A percentile compares a stretch with the other conserved stretches of the same genome.
Evolutionary conservation across 1,139 yeast species (phyloP).

Genomic region (Candida gigantensis): DNA sequence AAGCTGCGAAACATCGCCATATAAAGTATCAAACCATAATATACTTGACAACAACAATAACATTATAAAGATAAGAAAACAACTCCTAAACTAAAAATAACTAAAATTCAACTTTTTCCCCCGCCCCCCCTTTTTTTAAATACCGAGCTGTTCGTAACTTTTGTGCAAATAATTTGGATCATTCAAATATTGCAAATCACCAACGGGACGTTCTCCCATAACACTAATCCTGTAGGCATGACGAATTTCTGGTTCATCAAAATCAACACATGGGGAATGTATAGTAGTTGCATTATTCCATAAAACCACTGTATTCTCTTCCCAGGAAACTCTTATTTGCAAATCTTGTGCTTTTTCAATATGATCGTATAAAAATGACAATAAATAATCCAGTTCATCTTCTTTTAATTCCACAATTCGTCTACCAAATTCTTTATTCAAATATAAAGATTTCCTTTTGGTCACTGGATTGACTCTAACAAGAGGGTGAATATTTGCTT

Average conservation of each 20-base stretch:
- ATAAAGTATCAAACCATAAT: too few species aligned
- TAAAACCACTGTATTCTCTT: slow-evolving; percentile 36
- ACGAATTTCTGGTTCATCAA: slow-evolving; percentile 23
- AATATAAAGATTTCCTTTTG: slow-evolving; percentile 23
- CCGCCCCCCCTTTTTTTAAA: too few species aligned
- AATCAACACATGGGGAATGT: slow-evolving; percentile 28
- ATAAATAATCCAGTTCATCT: slow-evolving; percentile 27
- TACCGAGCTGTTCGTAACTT: slow-evolving; percentile 13
- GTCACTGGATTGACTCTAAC: slow-evolving; percentile 32
- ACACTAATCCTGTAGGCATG: slow-evolving; percentile 28
- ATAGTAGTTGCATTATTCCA: slow-evolving; percentile 28
- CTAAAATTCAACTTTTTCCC: too few species aligned
- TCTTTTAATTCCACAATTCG: slow-evolving; percentile 28
- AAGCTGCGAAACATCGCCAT: too few species aligned
- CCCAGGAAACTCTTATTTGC: slow-evolving; percentile 60
- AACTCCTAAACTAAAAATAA: too few species aligned
- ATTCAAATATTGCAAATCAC: slow-evolving; percentile 23
- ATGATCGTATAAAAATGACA: slow-evolving; percentile 25
- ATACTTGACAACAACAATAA: too few species aligned
- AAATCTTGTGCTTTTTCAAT: slow-evolving; percentile 45
- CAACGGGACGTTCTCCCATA: slow-evolving; percentile 27
- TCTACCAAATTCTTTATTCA: slow-evolving; percentile 29
- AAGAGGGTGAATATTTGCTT: slow-evolving; percentile 29
- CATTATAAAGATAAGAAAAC: too few species aligned
- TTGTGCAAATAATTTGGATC: slow-evolving; percentile 16